A percentile compares a stretch with the other conserved stretches of the same genome.
Evolutionary conservation across 768 basidiomycete species (phyloP).

Genomic region (Boletus sensibilis): DNA sequence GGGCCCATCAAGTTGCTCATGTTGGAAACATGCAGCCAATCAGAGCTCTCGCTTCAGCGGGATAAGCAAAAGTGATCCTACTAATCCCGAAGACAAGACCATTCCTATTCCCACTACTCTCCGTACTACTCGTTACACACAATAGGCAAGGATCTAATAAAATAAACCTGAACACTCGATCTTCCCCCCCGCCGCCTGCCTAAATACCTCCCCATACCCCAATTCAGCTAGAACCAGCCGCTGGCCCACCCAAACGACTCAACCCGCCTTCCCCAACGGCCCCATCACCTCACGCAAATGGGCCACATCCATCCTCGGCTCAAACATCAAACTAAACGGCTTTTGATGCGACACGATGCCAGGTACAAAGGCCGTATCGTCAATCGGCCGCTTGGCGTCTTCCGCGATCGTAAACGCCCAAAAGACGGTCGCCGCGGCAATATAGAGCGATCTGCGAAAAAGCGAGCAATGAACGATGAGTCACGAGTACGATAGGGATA

Average conservation of each 20-base stretch:
- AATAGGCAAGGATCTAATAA: no score
- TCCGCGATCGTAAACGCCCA: slow-evolving; percentile 58
- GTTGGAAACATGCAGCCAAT: no score
- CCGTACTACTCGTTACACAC: no score
- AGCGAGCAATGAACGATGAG: not conserved
- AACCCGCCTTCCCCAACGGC: not conserved
- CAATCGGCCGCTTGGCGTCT: slow-evolving; percentile 53
- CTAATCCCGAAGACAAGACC: no score
- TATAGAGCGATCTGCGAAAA: slow-evolving; percentile 51
- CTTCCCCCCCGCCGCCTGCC: no score
- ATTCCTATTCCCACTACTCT: no score
- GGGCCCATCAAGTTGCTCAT: no score
- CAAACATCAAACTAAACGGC: slow-evolving; percentile 57
- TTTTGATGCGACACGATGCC: slow-evolving; percentile 62
- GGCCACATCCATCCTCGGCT: slow-evolving; percentile 38
- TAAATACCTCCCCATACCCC: no score
- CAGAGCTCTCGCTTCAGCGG: no score
- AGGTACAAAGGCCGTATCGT: slow-evolving; percentile 60
- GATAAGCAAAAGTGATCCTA: no score
- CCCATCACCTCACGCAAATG: slow-evolving; percentile 16
- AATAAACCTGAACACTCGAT: no score
- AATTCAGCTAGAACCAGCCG: no score
- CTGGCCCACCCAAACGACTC: not conserved
- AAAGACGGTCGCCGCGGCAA: slow-evolving; percentile 60
- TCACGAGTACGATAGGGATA: not conserved